These are phyloP conservation scores for Geotrichum histeridarum DNA, from an alignment of 1,139 yeast species.

Conservation along the genomic window DNA sequence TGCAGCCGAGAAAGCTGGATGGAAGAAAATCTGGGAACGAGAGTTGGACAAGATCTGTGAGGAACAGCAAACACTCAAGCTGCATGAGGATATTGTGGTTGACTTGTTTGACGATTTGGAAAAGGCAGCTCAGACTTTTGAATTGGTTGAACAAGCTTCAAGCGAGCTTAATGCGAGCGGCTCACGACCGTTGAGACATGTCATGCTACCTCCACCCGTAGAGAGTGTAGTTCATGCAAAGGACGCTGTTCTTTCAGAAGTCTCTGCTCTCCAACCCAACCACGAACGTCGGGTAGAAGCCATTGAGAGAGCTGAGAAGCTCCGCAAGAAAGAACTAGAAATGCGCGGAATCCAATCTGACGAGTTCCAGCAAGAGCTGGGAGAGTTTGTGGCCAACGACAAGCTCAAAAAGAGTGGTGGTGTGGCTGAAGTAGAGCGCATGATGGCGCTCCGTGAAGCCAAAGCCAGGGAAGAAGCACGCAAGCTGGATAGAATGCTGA, in stretches of 20 bases:
- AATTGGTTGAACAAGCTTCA: slow-evolving; percentile 74
- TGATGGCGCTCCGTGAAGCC: slow-evolving; percentile 58
- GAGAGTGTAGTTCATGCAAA: slow-evolving; percentile 47
- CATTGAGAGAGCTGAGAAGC: slow-evolving; percentile 75
- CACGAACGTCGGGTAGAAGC: slow-evolving; percentile 85
- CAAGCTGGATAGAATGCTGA: slow-evolving; percentile 26
- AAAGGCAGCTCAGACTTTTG: slow-evolving; percentile 76
- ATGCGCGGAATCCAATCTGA: slow-evolving; percentile 45
- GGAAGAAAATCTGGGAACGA: slow-evolving; percentile 91
- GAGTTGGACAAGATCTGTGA: slow-evolving; percentile 87
- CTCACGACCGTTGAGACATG: slow-evolving; percentile 14
- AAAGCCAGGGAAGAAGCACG: slow-evolving; percentile 34
- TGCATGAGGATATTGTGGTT: slow-evolving; percentile 78
- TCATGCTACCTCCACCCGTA: slow-evolving; percentile 29
- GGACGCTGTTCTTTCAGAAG: slow-evolving; percentile 77
- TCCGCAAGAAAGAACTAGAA: slow-evolving; percentile 68
- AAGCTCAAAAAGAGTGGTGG: slow-evolving; percentile 82
- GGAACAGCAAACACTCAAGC: slow-evolving; percentile 85
- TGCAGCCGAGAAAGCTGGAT: slow-evolving; percentile 64
- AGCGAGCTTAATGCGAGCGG: slow-evolving; percentile 57
- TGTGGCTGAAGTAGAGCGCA: slow-evolving; percentile 73
- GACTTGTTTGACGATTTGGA: slow-evolving; percentile 78
- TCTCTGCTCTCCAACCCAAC: slow-evolving; percentile 71
- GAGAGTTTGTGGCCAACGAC: slow-evolving; percentile 71
- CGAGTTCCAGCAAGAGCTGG: slow-evolving; percentile 74